Base-by-base conservation (phyloP, 306 rosid species). In the Glycine soja region DNA sequence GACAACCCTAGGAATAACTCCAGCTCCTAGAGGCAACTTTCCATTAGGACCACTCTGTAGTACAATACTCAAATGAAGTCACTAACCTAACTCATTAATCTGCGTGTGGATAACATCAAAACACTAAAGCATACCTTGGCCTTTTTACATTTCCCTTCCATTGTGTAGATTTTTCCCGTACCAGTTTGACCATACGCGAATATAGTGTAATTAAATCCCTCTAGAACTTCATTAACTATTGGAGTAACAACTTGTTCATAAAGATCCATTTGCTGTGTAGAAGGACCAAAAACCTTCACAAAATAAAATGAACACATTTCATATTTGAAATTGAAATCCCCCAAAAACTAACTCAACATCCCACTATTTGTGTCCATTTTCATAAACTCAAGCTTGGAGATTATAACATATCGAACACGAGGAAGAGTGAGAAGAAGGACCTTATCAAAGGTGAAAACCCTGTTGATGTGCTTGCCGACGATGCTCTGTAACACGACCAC, bases 101-200 rank as follows among this genome's bases (percentile, higher is more conserved):
- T n/a, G n/a, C n/a, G n/a, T n/a, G n/a, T n/a, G n/a, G n/a, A n/a
- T n/a, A n/a, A n/a, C n/a, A n/a, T n/a, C n/a, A n/a, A n/a, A n/a
- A n/a, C n/a, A n/a, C n/a, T n/a, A n/a, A n/a, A n/a, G n/a, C 3
- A 45, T 86, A 95, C 98, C 98, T 91, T 92, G 9, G 98, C 52
- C 84, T 88, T 90, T 85, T 95, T 95, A 82, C 94, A 92, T 76
- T 95, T 97, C 48, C 98, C 98, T 85, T 95, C 98, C 98, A 95
- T 95, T 0, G 98, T 95, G 80, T 85, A 92, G 0, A 97, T 95
- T 85, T 95, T 95, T 9, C 98, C 97, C 0, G 97, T 94, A 66
- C 98, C 98, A 12, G 98, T 94, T 88, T 94, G 98, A 53, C 98
- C 98, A 76, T 95, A 91, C 0, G 97, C 98, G 76, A 95, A 92